Base-by-base conservation (phyloP, 495 filamentous ascomycete species). In the Umbilicaria muhlenbergii region DNA sequence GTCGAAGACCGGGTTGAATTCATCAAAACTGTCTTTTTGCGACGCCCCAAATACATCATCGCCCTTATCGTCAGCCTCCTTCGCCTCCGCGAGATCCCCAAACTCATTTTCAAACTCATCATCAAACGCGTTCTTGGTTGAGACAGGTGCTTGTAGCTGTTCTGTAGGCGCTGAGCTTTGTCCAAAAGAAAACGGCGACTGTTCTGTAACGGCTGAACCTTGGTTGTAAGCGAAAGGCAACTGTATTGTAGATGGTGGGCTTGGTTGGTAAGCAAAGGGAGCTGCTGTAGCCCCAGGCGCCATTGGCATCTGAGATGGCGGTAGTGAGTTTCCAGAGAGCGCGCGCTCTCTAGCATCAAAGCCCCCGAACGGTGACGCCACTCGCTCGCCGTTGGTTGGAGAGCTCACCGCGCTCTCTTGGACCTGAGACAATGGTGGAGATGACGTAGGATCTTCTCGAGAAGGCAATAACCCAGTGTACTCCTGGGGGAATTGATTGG, bases 91-190 rank as follows among this genome's bases (percentile, higher is more conserved):
- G 11, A 96, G 71, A 44, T 84, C 88, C 45, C 79, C 85, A 55
- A 98, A 98, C 33, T 85, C 86, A 35, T 86, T 80, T 38, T 94
- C 92, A 51, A 94, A 87, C 24, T 28, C 24, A 43, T 88, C 83
- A 48, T 80, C 75, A 41, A 76, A 69, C 48, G 74, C 42, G 12
- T 55, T 48, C 39, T 65, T 62, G 7, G 40, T 44, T 13, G 56
- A 42, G 32, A 44, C 16, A 15, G 55, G 59, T 36, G 24, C 24
- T 28, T 28, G 24, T 6, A 6, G 24, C 24, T 28, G 24, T 10
- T 28, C 5, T 28, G 3, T 4, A 28, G 24, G 24, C 24, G 24
- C 24, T 10, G 21, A 45, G 31, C 34, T 34, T 47, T 44, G 14
- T 43, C 44, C 34, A 46, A 39, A 10, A 51, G 24, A 28, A 37